Evolutionary conservation across 2,329 filamentous ascomycete species (phyloP), one percentile per base, ranked within the genome.

Genomic region (Alternaria dauci): DNA sequence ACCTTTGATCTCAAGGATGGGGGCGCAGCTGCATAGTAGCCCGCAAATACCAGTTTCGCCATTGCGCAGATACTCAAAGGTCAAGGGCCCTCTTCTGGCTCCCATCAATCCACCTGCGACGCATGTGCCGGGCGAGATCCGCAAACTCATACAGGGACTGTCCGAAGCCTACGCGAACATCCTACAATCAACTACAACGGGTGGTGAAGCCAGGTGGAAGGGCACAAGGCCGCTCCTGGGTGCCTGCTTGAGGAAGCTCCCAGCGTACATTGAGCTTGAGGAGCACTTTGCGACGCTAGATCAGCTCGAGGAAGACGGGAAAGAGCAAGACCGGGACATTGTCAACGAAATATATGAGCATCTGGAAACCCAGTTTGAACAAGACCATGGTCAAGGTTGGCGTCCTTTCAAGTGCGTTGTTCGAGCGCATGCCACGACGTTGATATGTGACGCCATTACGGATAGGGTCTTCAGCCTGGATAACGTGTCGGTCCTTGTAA

Each of bases 181-280:
- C n/a, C 62, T 78, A n/a, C 63, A 73, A 52, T 70, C 76, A 23
- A 80, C 73, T 9, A 63, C 56, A 16, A 46, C 34, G 32, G 61
- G 58, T 5, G 61, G 59, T 5, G 65, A 69, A 32, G 71, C 68
- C 52, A 71, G 57, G 34, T 67, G 73, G 48, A 69, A 61, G 8
- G 80, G 81, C 18, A 70, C 78, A 4, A 63, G 76, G 11, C 79
- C 79, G 3, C 69, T 83, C 8, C 70, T 79, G 58, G 65, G 66
- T 8, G 74, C 74, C 4, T 82, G 81, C 54, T 61, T 83, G 30
- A 72, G 74, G 12, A 74, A 75, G 50, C 69, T 83, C 12, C 80
- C 81, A 0, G 70, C 70, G 12, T 81, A 81, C 44, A 80, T 83
- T 32, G 73, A 72, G 28, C 66, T 78, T 2, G 78, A 81, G 47